Evolutionary conservation across 2,329 filamentous ascomycete genomes (phyloP), one percentile per base, ranked within the genome.

Genomic region (Diaporthe caulivora): DNA sequence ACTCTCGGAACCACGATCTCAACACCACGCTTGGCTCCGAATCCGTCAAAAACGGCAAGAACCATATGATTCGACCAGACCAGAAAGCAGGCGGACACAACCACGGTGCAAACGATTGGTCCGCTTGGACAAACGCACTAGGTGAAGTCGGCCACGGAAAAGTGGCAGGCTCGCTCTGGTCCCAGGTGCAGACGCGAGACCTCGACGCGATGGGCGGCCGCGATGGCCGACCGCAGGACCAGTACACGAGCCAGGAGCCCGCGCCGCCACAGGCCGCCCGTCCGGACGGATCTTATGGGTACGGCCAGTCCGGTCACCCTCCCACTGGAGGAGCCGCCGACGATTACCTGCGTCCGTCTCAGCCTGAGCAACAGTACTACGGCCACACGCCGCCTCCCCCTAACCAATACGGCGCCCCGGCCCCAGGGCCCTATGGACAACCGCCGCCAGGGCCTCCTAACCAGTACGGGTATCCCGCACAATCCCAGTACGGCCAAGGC

Each of bases 11-110:
- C 55, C 85, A 90, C 69, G 88, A 91, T 68, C 86, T 98, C 24
- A 92, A 97, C 80, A 85, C 90, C 70, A 80, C 97, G n/a, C 88
- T 99, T 13, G 92, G 91, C 62, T 95, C 95, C 0, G 92, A 97
- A 70, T 95, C 94, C 9, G 97, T 99, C 74, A 93, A 91, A 79
- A 87, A 88, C 11, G 95, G 96, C 57, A 92, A 92, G 81, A 99
- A 98, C 81, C 95, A 98, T 81, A 84, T 89, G 26, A 82, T 89
- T 24, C 74, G 79, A 6, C 78, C 78, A 7, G 77, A 78, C 53
- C 81, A 83, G 49, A 77, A 81, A 15, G 77, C 80, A 10, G 77
- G 78, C 26, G 77, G 79, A 18, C 82, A 82, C 37, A 75, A 76
- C 9, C 76, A 80, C 49, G 75, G 72, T 2, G 71, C 62, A 11